A percentile compares a stretch with the other conserved stretches of the same genome.
These are phyloP conservation scores for Botrytis tulipae DNA, from an alignment of 2,329 filamentous ascomycete species.

Conservation along the genomic window DNA sequence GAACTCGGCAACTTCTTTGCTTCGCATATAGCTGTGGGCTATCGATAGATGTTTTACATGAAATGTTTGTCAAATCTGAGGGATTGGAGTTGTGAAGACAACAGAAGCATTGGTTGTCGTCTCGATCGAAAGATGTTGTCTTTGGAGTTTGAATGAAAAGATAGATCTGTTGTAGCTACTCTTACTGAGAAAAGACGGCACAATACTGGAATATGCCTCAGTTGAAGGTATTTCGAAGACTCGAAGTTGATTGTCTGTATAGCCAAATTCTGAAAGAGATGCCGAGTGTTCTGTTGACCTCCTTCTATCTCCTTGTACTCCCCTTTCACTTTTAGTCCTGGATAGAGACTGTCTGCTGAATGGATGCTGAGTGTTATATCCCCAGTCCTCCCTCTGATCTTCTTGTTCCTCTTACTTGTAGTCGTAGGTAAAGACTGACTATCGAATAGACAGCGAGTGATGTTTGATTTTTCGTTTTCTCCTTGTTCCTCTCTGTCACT, in stretches of 20 bases:
- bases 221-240: not conserved
- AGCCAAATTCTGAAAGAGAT: not conserved
- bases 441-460: not conserved
- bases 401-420: not conserved
- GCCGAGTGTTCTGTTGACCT: not conserved
- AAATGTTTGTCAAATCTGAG: not conserved
- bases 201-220: not conserved
- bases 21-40: not conserved
- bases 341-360: not conserved
- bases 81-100: not conserved
- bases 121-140: not conserved
- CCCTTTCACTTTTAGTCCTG: not conserved
- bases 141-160: not conserved
- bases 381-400: not conserved
- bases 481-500: not conserved
- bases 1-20: not conserved
- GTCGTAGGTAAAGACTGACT: not conserved
- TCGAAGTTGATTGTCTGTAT: not conserved
- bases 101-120: not conserved
- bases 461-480: not conserved
- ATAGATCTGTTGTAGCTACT: not conserved
- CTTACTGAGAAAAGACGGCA: not conserved
- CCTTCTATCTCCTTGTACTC: not conserved
- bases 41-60: not conserved
- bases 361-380: not conserved